Base-by-base conservation (phyloP, 345 rosid species). In the Aquilaria sinensis region DNA sequence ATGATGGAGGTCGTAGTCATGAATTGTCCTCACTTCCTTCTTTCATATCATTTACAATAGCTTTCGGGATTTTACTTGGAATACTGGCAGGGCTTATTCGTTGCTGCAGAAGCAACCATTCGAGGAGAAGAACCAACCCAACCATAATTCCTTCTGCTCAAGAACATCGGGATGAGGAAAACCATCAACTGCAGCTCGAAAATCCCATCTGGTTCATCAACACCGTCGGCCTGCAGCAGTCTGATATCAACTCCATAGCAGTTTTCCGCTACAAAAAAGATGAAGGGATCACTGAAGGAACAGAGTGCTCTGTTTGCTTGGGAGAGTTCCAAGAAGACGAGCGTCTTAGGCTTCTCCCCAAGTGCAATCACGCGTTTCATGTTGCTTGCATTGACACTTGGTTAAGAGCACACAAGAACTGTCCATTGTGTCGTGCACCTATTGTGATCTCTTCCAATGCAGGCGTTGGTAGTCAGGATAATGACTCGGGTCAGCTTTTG, bases 221-320 rank as follows among this genome's bases (percentile, higher is more conserved):
- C 63, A 85, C 85, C 1, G 2, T 62, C 0, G 98, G 98, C 64
- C 88, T 92, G 11, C 74, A 72, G 10, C 94, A 80, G 56, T 80
- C 95, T 0, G 71, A 61, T 0, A 83, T 92, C 14, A 80, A 87
- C 34, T 83, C 90, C 2, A 85, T 89, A 31, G 56, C 88, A 6
- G 81, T 80, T 31, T 72, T 85, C 6, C 73, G 60, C 72, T 92
- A 75, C 61, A 78, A 73, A 59, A 84, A 77, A 56, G 73, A 63
- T 15, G 88, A 80, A 43, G 75, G 80, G 11, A 14, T 84, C 63
- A 71, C 72, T 57, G 90, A 92, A 6, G 92, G 89, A 46, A 85
- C 90, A 2, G 91, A 87, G 29, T 92, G 98, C 70, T 80, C 98
- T n/a, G 81, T 92, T 63, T 92, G 98, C 78, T 79, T 92, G 71